Percentiles rank a stretch among this genome's conserved stretches.
phyloP scores from a whole-genome alignment of 441 rosid species.

The Pelargonium australe region DNA sequence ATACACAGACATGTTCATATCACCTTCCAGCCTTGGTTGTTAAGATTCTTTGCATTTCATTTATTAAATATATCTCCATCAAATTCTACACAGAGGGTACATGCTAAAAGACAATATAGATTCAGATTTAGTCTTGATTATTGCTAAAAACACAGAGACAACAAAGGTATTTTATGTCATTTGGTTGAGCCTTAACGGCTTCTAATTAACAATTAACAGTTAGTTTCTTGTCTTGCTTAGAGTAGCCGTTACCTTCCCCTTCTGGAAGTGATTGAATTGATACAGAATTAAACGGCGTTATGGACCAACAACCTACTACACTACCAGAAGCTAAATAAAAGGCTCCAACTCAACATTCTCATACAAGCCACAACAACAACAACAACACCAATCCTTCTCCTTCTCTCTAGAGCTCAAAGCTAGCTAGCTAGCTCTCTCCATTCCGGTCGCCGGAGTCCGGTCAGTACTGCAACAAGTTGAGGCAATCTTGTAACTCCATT shows the following conservation, averaged over 20 bases:
- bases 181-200: neutral
- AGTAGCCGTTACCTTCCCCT: neutral
- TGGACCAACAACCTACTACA: slow-evolving; percentile 38
- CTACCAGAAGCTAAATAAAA: slow-evolving; percentile 22
- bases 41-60: slow-evolving; percentile 25
- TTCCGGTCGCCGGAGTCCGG: slow-evolving; percentile 12
- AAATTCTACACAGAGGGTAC: neutral
- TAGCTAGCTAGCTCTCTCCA: slow-evolving; percentile 10
- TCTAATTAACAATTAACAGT: neutral
- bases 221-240: neutral
- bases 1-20: slow-evolving; percentile 29
- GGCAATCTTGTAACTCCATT: neutral
- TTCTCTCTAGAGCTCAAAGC: neutral
- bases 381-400: neutral
- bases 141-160: neutral
- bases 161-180: neutral
- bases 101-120: neutral
- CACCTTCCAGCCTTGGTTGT: slow-evolving; percentile 51
- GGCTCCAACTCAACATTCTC: slow-evolving; percentile 26
- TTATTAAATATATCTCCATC: neutral
- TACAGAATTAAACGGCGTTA: slow-evolving; percentile 22
- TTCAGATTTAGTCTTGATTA: neutral
- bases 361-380: slow-evolving; percentile 28
- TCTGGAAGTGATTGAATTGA: slow-evolving; percentile 13
- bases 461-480: neutral